phyloP scores from a whole-genome alignment of 345 rosid genomes.

The Jatropha curcas region DNA sequence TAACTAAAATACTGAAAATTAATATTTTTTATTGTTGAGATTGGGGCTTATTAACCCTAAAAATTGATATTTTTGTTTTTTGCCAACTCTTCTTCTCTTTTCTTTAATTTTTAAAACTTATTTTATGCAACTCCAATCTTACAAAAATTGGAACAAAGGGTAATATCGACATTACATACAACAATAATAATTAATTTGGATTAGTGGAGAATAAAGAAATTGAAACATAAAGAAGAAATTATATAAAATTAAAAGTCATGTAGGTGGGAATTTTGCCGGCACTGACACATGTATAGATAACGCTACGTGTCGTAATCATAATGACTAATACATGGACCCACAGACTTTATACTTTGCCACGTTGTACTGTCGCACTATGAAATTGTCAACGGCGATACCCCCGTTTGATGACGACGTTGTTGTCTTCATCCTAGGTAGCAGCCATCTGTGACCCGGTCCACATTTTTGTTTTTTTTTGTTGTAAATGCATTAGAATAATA shows the following conservation, averaged over 20 bases:
- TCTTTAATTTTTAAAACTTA: too few species aligned
- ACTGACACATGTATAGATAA: constrained; percentile 21
- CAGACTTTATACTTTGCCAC: not conserved
- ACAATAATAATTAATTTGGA: not conserved
- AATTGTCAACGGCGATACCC: constrained; percentile 10
- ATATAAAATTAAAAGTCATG: too few species aligned
- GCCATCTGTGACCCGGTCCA: not conserved
- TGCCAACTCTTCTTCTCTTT: too few species aligned
- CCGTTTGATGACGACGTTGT: constrained; percentile 11
- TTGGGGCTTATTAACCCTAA: too few species aligned
- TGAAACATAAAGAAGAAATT: too few species aligned
- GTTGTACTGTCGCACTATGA: not conserved
- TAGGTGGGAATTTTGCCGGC: not conserved
- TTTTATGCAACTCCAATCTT: too few species aligned
- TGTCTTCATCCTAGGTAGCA: constrained; percentile 23
- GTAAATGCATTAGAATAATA: too few species aligned
- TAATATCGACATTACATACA: not conserved
- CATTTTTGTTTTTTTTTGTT: not conserved
- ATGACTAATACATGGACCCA: not conserved
- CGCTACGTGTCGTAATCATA: constrained; percentile 22
- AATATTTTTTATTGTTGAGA: too few species aligned
- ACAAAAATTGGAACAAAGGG: too few species aligned
- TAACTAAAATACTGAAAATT: too few species aligned
- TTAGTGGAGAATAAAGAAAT: not conserved
- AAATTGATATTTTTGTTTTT: too few species aligned